These are phyloP conservation scores for Vitis hybrid DNA, from an alignment of 177 flowering plant species.

Conservation along the genomic window DNA sequence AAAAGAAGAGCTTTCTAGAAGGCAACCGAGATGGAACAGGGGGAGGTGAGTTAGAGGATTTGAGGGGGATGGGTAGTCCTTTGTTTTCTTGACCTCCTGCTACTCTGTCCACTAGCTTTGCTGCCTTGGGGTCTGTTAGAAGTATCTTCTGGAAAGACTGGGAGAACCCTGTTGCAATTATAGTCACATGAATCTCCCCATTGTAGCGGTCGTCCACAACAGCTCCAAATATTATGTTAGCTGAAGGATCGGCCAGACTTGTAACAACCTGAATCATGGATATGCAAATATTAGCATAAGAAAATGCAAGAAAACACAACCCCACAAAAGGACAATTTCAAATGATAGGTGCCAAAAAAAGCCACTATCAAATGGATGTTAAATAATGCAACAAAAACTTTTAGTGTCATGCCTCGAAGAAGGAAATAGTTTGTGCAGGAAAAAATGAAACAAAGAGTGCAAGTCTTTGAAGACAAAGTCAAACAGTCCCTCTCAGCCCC, in stretches of 20 bases:
- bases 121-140: conserved; percentile 70
- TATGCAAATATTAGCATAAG: not conserved
- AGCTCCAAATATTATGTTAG: conserved; percentile 96
- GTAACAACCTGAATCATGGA: conserved; percentile 76
- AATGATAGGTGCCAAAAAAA: no score
- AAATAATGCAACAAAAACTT: no score
- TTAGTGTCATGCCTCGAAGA: no score
- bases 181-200: conserved; percentile 92
- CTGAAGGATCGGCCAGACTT: conserved; percentile 97
- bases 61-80: conserved; percentile 37
- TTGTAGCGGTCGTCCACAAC: conserved; percentile 94
- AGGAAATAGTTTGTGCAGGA: no score
- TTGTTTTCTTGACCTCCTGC: conserved; percentile 48
- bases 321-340: not conserved
- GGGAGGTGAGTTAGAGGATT: conserved; percentile 31
- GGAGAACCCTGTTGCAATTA: conserved; percentile 93
- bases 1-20: conserved; percentile 68
- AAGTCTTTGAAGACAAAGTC: no score
- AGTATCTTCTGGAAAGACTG: conserved; percentile 89
- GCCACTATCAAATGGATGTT: no score
- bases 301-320: not conserved
- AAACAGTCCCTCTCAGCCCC: no score
- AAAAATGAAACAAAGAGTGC: no score
- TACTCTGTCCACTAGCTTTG: conserved; percentile 48
- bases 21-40: conserved; percentile 33